Conservation (phyloP, 139 green algal species). For the Astrephomene gubernaculifera region DNA sequence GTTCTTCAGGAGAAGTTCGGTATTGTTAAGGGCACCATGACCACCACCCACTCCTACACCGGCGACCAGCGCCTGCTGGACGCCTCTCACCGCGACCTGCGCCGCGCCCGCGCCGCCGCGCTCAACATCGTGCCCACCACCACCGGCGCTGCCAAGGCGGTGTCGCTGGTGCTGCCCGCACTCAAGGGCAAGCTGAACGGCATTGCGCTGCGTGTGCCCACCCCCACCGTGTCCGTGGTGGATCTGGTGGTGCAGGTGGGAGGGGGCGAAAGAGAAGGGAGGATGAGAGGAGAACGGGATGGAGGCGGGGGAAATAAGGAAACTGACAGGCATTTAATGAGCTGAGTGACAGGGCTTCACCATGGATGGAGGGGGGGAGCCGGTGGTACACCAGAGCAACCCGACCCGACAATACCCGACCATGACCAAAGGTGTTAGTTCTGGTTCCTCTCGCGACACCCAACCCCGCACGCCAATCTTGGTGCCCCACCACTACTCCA, state of each 20-base stretch:
- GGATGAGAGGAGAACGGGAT: too few relatives aligned
- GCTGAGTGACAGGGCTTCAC: too few relatives aligned
- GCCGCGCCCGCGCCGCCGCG: constrained; percentile 94
- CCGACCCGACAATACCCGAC: too few relatives aligned
- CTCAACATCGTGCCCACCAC: constrained; percentile 99
- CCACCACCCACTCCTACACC: constrained; percentile 99
- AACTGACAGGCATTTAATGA: too few relatives aligned
- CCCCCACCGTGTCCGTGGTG: constrained; percentile 98
- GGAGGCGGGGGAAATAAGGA: too few relatives aligned
- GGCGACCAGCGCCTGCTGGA: constrained; percentile 99
- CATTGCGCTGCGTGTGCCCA: constrained; percentile 99
- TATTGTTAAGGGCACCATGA: constrained; percentile 99
- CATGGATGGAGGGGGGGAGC: too few relatives aligned
- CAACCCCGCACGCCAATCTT: too few relatives aligned
- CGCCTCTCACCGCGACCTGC: constrained; percentile 97
- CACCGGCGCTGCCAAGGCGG: constrained; percentile 98
- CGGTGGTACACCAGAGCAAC: too few relatives aligned
- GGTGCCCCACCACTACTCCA: too few relatives aligned
- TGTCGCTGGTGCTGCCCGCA: constrained; percentile 94
- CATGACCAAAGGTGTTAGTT: too few relatives aligned
- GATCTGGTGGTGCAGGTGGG: constrained; percentile 97
- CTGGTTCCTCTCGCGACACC: too few relatives aligned
- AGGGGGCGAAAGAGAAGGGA: too few relatives aligned
- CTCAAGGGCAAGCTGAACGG: constrained; percentile 97
- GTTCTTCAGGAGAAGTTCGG: constrained; percentile 99